A percentile compares a stretch with the other conserved stretches of the same genome.
phyloP scores from a whole-genome alignment of 2,329 filamentous ascomycete species.

The Aspergillus terreus region DNA sequence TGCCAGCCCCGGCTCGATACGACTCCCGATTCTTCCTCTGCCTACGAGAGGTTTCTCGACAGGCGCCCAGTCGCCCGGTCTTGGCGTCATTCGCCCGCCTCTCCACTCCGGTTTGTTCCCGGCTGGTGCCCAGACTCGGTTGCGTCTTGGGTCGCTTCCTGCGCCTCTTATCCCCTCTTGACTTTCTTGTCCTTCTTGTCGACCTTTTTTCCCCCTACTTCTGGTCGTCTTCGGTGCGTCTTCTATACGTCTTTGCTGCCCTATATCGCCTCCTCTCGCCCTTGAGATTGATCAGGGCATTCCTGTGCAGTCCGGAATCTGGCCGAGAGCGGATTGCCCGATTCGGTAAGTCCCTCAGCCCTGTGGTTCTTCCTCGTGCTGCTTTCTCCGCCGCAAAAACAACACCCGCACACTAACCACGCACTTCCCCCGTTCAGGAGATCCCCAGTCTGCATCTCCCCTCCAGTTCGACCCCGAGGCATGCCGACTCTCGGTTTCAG shows the following conservation, averaged over 20 bases:
- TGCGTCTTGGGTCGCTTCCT: slow-evolving; percentile 10
- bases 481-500: background rate
- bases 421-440: background rate
- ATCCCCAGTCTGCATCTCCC: background rate
- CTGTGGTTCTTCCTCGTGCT: background rate
- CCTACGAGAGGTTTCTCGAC: too few relatives aligned
- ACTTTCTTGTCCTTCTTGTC: slow-evolving; percentile 8
- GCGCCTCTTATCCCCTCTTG: slow-evolving; percentile 11
- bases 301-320: too few relatives aligned
- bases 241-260: too few relatives aligned
- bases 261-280: too few relatives aligned
- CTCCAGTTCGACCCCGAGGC: background rate
- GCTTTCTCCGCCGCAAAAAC: background rate
- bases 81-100: background rate
- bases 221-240: background rate
- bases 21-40: background rate
- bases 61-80: background rate
- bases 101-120: slow-evolving; percentile 4
- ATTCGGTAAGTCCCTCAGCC: background rate
- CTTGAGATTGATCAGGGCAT: too few relatives aligned
- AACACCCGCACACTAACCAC: background rate
- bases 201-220: background rate
- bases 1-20: slow-evolving; percentile 7
- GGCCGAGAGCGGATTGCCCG: too few relatives aligned
- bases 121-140: background rate